Evolutionary conservation across 2,329 filamentous ascomycete genomes (phyloP).

Genomic region (Colletotrichum paranaense): DNA sequence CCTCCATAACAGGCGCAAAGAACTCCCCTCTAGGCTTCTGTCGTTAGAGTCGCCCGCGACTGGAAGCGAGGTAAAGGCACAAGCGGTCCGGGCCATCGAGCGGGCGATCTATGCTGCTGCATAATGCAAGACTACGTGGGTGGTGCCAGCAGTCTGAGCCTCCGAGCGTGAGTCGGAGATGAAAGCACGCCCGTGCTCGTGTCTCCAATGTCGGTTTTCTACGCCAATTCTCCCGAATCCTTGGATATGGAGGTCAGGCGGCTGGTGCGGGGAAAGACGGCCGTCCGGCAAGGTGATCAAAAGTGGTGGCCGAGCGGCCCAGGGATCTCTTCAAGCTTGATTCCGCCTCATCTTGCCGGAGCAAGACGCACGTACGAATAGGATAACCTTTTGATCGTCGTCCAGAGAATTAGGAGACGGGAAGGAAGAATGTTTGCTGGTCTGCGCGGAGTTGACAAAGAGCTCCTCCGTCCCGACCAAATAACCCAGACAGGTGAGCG

Average conservation of each 20-base stretch:
- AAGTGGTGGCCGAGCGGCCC: neutral
- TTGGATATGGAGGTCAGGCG: neutral
- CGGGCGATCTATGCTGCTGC: neutral
- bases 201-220: neutral
- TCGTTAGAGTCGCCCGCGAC: neutral
- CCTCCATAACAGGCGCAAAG: neutral
- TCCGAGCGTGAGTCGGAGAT: neutral
- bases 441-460: neutral
- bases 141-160: neutral
- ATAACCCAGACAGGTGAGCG: constrained; percentile 14
- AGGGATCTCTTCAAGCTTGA: neutral
- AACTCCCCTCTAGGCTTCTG: neutral
- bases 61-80: neutral
- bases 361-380: neutral
- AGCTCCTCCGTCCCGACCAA: constrained; percentile 1
- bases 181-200: neutral
- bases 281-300: neutral
- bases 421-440: neutral
- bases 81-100: neutral
- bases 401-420: neutral
- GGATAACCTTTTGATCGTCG: neutral
- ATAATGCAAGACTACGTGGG: neutral
- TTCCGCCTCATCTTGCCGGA: neutral
- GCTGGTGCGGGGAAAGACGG: neutral
- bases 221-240: neutral